Evolutionary conservation across 352 stramenopile species (phyloP), one percentile per base, ranked within the genome.

Genomic region (Achlya hypogyna): DNA sequence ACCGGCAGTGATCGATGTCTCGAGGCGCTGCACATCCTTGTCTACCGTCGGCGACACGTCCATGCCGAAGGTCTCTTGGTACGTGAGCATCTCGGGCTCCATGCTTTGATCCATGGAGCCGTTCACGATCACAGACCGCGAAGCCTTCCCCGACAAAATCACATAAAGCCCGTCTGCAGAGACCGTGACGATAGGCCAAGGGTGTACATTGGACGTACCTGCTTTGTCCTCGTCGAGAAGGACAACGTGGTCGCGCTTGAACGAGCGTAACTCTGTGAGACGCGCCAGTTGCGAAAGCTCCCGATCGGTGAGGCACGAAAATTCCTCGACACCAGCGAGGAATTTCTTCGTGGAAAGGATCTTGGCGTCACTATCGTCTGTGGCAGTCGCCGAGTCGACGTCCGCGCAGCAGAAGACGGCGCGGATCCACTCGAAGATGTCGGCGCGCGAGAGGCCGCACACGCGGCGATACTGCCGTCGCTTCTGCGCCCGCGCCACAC

Each of bases 31-130:
- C 1, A 66, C 71, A 43, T 60, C 71, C 18, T 65, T 59, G 10
- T 69, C 74, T 5, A 81, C 69, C 0, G 69, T 77, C 1, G 75
- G 71, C 16, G 75, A 79, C 23, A 87, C 70, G 62, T 77, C 52
- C 18, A 72, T 73, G n/a, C 75, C 78, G 53, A 84, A 87, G 35
- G 81, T 75, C 28, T 87, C 77, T 54, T 87, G 77, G 64, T 87
- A 87, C 49, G 53, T 63, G 51, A 85, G 75, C n/a, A 53, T 66
- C 34, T 81, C 75, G 16, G 62, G 22, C 1, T 63, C 71, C 22
- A 60, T 60, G 29, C 54, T 62, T 35, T 51, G 69, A 6, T 80
- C 74, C 4, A 78, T 35, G 8, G 23, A 51, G 20, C 67, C 68
- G 25, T 78, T 51, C 0, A 38, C 62, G 0, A 70, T 29, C 0